These are phyloP conservation scores for Cenchrus americanus DNA, from an alignment of 176 grass and related monocot species.

Conservation along the genomic window DNA sequence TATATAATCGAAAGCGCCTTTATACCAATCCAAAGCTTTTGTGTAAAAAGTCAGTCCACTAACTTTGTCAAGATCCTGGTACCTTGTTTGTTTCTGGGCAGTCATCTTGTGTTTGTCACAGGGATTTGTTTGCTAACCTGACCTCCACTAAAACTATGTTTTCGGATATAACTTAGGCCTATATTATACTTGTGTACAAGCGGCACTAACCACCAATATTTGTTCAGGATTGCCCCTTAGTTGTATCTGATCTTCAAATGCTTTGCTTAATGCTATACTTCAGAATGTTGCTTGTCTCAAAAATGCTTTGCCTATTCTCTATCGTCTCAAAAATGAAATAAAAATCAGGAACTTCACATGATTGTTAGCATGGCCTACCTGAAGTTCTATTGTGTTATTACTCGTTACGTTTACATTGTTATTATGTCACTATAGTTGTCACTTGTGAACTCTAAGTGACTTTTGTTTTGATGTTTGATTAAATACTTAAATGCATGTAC, in stretches of 20 bases:
- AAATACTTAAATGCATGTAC: slow-evolving; percentile 30
- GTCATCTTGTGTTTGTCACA: background rate
- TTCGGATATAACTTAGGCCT: background rate
- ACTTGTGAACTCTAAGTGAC: background rate
- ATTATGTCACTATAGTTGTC: background rate
- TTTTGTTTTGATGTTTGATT: background rate
- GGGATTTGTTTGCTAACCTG: slow-evolving; percentile 26
- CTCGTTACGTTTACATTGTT: background rate
- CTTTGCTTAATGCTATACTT: background rate
- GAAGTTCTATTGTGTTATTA: background rate
- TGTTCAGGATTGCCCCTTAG: background rate
- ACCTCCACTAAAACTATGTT: background rate
- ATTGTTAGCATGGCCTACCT: background rate
- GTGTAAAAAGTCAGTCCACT: background rate
- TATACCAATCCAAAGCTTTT: slow-evolving; percentile 7
- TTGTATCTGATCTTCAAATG: background rate
- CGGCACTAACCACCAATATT: background rate
- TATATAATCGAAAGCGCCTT: slow-evolving; percentile 16
- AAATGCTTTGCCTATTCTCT: background rate
- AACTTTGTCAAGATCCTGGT: slow-evolving; percentile 10
- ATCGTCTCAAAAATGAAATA: background rate
- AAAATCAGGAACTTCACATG: background rate
- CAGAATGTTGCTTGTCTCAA: background rate
- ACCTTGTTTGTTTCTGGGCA: background rate
- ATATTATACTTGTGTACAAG: background rate